A percentile compares a stretch with the other conserved stretches of the same genome.
Evolutionary conservation across 1,139 yeast species (phyloP).

Genomic region (Wickerhamiella infanticola): DNA sequence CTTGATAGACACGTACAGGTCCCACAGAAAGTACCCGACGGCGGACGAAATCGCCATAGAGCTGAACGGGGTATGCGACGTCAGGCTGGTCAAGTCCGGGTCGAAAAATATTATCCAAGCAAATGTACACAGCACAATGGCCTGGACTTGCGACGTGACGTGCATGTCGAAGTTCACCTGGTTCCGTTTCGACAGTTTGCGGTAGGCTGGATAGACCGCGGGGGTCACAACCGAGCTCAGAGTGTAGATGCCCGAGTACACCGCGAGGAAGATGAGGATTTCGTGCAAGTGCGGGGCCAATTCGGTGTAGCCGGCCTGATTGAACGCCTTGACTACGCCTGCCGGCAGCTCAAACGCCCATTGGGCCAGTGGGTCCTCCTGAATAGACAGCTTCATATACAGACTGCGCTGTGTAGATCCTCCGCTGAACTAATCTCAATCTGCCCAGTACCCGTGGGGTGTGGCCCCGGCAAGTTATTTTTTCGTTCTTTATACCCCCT

Average conservation of each 20-base stretch:
- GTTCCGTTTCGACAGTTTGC: slow-evolving; percentile 31
- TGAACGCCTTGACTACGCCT: slow-evolving; percentile 4
- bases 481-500: too few relatives aligned
- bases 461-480: too few relatives aligned
- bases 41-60: slow-evolving; percentile 60
- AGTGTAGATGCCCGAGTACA: slow-evolving; percentile 33
- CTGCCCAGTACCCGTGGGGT: too few relatives aligned
- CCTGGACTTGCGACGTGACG: slow-evolving; percentile 75
- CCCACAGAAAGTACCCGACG: slow-evolving; percentile 89
- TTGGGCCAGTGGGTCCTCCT: slow-evolving; percentile 12
- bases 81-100: slow-evolving; percentile 32
- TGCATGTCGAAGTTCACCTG: slow-evolving; percentile 73
- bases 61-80: slow-evolving; percentile 58
- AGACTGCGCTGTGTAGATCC: too few relatives aligned
- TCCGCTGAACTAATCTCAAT: too few relatives aligned
- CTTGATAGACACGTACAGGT: slow-evolving; percentile 45
- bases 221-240: slow-evolving; percentile 34
- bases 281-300: slow-evolving; percentile 37
- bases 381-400: background rate
- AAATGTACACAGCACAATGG: slow-evolving; percentile 39
- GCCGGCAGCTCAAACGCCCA: slow-evolving; percentile 5
- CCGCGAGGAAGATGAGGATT: slow-evolving; percentile 29
- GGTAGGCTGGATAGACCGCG: slow-evolving; percentile 34
- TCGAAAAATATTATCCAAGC: slow-evolving; percentile 50
- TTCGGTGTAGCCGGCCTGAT: slow-evolving; percentile 16